These are phyloP conservation scores for Cyphellophora europaea DNA, from an alignment of 2,329 filamentous ascomycete genomes.

Conservation along the genomic window DNA sequence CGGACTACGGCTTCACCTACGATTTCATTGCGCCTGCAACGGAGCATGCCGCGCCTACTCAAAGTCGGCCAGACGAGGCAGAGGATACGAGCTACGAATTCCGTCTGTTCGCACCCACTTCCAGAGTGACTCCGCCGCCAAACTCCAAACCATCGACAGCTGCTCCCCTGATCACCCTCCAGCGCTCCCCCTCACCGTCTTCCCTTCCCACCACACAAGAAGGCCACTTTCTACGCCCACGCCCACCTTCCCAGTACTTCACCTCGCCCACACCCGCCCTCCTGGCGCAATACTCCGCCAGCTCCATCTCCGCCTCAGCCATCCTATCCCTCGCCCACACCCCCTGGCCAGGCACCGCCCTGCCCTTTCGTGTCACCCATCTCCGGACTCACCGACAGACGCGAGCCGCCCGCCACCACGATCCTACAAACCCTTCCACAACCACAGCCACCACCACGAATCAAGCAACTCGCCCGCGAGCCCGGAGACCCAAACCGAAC, in stretches of 20 bases:
- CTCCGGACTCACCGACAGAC: constrained; percentile 3
- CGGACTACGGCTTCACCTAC: constrained; percentile 16
- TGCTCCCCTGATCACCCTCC: background rate
- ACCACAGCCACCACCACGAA: background rate
- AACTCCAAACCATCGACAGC: constrained; percentile 6
- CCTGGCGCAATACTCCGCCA: constrained; percentile 7
- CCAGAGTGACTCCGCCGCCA: constrained; percentile 1
- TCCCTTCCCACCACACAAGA: constrained; percentile 2
- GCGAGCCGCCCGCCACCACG: background rate
- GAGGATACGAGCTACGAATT: constrained; percentile 14
- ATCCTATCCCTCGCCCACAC: constrained; percentile 6
- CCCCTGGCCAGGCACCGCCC: constrained; percentile 14
- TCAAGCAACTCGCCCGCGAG: background rate
- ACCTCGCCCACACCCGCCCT: constrained; percentile 10
- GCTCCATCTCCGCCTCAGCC: constrained; percentile 9
- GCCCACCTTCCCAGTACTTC: constrained; percentile 13
- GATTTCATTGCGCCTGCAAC: constrained; percentile 15
- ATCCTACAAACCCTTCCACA: background rate
- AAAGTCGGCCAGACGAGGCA: constrained; percentile 1
- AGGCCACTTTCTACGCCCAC: constrained; percentile 8
- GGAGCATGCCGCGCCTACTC: background rate
- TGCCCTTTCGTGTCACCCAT: constrained; percentile 14
- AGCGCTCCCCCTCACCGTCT: background rate
- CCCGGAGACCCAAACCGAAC: constrained; percentile 7
- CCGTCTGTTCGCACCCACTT: constrained; percentile 10